Conservation (phyloP, 352 stramenopile species). For the Pythium graminicola region DNA sequence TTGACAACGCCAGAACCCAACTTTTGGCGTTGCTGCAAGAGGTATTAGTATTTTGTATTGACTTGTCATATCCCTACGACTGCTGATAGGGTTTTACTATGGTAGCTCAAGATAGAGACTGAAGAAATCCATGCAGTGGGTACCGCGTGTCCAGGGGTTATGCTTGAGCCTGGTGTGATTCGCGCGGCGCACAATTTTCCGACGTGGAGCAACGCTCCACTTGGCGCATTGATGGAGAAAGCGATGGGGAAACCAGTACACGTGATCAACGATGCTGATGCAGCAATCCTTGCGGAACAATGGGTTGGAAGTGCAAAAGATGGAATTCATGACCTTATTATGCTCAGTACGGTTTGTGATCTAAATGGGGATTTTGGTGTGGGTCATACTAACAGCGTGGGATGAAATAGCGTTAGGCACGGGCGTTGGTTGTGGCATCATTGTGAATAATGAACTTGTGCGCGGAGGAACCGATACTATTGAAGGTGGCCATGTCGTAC, state of each 20-base stretch:
- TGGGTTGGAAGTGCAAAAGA: slow-evolving; percentile 67
- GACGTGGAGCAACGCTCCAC: slow-evolving; percentile 50
- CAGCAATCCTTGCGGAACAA: slow-evolving; percentile 71
- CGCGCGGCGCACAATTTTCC: slow-evolving; percentile 66
- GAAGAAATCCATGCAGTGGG: slow-evolving; percentile 39
- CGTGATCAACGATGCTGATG: slow-evolving; percentile 76
- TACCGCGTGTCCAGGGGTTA: slow-evolving; percentile 56
- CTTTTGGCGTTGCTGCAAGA: slow-evolving; percentile 37
- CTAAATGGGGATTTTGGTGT: background rate
- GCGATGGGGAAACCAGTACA: slow-evolving; percentile 35
- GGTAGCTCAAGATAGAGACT: slow-evolving; percentile 19
- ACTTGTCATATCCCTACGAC: no score
- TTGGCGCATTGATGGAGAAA: slow-evolving; percentile 46
- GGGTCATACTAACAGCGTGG: background rate
- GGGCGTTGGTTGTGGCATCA: slow-evolving; percentile 60
- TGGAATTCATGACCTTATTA: slow-evolving; percentile 65
- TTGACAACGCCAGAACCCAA: slow-evolving; percentile 37
- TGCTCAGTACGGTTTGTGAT: slow-evolving; percentile 55
- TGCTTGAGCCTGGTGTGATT: slow-evolving; percentile 44
- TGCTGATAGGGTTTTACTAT: no score
- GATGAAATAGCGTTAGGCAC: slow-evolving; percentile 53
- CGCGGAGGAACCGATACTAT: slow-evolving; percentile 57
- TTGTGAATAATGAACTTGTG: slow-evolving; percentile 62
- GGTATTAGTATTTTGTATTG: slow-evolving; percentile 24
- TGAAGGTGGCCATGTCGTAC: slow-evolving; percentile 76